Base-by-base conservation (phyloP, 805 yeast species). In the Metschnikowia continentalis region DNA sequence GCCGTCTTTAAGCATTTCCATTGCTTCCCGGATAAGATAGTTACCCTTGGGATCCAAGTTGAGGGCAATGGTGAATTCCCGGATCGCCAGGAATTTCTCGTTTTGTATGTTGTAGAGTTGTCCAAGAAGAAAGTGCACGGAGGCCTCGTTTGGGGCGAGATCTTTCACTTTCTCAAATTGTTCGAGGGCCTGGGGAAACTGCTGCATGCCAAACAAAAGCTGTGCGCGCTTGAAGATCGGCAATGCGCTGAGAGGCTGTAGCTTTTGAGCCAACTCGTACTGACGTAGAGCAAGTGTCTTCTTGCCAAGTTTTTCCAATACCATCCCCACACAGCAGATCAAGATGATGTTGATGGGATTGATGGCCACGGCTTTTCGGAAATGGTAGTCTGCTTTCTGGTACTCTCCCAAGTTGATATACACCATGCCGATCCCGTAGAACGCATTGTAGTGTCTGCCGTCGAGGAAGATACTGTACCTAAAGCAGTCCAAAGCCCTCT, bases 401-500 rank as follows among this genome's bases (percentile, higher is more conserved):
- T 83, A 83, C 59, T 89, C 90, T 5, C 97, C 98, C 47, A 90
- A 70, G 61, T 90, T 88, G 65, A 90, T 78, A 65, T 84, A 86
- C 30, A 90, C 95, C 92, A 90, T 90, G 6, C 98, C 99, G 50
- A 94, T 80, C 26, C 99, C 99, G 62, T 94, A 94, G 61, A 91
- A 82, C 0, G 98, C 97, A 67, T 92, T 94, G 68, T 91, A 94
- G 64, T 90, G 97, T 51, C 90, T 76, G 43, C 84, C 77, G 61
- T 92, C 96, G 39, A 84, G 76, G 22, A 85, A 71, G 42, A 94
- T 74, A 3, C 97, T 95, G 54, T 77, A 75, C 35, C 96, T 70
- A 76, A 90, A 94, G 54, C 89, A 82, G 50, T 86, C 88, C 54
- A 87, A 78, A 0, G 99, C 97, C 63, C 83, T 80, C 63, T 90